Evolutionary conservation across 2,329 filamentous ascomycete species (phyloP).

Genomic region (Neopestalotiopsis sp.): DNA sequence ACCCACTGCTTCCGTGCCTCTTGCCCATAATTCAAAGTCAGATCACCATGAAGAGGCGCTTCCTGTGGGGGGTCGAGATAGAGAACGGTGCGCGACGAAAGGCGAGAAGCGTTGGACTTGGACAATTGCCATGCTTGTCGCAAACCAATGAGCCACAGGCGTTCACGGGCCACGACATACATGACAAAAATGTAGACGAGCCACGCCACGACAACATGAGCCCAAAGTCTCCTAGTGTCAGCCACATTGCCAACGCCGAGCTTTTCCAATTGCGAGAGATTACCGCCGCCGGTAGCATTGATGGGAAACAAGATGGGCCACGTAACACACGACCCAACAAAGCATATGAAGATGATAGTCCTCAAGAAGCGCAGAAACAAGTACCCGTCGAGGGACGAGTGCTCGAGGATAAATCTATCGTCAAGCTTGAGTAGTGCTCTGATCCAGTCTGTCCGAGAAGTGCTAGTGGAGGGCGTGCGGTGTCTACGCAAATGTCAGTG

Average conservation of each 20-base stretch:
- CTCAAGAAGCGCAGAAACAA: slow-evolving; percentile 87
- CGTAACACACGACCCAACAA: slow-evolving; percentile 80
- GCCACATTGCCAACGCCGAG: slow-evolving; percentile 60
- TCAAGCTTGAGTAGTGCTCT: slow-evolving; percentile 64
- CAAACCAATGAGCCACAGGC: slow-evolving; percentile 91
- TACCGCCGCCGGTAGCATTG: slow-evolving; percentile 79
- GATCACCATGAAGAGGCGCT: slow-evolving; percentile 75
- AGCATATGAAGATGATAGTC: slow-evolving; percentile 75
- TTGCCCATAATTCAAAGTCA: slow-evolving; percentile 78
- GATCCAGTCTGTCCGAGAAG: slow-evolving; percentile 53
- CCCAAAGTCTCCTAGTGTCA: slow-evolving; percentile 73
- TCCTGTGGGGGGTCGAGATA: slow-evolving; percentile 84
- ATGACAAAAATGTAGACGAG: slow-evolving; percentile 88
- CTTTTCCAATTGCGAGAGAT: slow-evolving; percentile 68
- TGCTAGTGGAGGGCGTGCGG: slow-evolving; percentile 22
- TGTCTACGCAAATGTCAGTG: slow-evolving; percentile 25
- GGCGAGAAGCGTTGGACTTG: slow-evolving; percentile 79
- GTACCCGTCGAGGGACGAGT: slow-evolving; percentile 88
- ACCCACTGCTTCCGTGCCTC: slow-evolving; percentile 87
- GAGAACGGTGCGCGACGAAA: slow-evolving; percentile 92
- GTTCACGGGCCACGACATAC: slow-evolving; percentile 87
- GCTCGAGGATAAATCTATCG: slow-evolving; percentile 82
- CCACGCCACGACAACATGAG: slow-evolving; percentile 81
- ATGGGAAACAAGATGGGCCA: slow-evolving; percentile 87
- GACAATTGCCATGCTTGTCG: slow-evolving; percentile 93